Conservation (phyloP, 164 flowering plant genomes). For the Vitis riparia region DNA sequence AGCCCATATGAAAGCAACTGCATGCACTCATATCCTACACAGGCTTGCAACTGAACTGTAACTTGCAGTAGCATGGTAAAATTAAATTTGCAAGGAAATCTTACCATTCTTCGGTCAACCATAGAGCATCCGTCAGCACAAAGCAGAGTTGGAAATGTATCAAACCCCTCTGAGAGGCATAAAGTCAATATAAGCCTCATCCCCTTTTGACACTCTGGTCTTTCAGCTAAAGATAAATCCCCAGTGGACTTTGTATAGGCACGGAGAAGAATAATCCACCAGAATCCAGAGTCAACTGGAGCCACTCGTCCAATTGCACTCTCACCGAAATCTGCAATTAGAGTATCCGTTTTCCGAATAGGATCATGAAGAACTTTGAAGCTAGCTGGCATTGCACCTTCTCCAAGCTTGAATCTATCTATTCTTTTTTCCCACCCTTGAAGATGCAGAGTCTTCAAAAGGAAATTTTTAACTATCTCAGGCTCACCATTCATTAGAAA, state of each 20-base stretch:
- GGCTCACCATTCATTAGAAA: constrained; percentile 79
- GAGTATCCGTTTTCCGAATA: constrained; percentile 50
- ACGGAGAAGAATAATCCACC: constrained; percentile 80
- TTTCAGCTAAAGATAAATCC: constrained; percentile 60
- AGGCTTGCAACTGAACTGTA: too few relatives aligned
- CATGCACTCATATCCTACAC: too few relatives aligned
- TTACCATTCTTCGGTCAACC: constrained; percentile 80
- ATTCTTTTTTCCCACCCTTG: constrained; percentile 75
- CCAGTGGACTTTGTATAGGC: constrained; percentile 80
- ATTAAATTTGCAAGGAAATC: constrained; percentile 1
- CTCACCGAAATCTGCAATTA: constrained; percentile 75
- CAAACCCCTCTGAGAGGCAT: constrained; percentile 72
- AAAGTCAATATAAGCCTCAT: constrained; percentile 58
- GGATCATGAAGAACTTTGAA: constrained; percentile 77
- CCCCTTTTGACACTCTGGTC: constrained; percentile 64
- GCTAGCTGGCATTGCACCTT: constrained; percentile 81
- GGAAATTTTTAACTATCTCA: constrained; percentile 69
- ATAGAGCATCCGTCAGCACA: constrained; percentile 80
- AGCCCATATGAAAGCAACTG: too few relatives aligned
- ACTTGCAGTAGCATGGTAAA: not conserved
- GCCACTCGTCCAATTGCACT: constrained; percentile 82
- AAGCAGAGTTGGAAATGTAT: constrained; percentile 73
- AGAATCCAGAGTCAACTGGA: constrained; percentile 79
- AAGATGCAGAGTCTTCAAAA: constrained; percentile 57
- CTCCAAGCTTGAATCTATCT: constrained; percentile 67